Percentiles rank a stretch among this genome's conserved stretches.
Conservation (phyloP, 2,329 filamentous ascomycete species). For the Tetracladium maxilliforme region DNA sequence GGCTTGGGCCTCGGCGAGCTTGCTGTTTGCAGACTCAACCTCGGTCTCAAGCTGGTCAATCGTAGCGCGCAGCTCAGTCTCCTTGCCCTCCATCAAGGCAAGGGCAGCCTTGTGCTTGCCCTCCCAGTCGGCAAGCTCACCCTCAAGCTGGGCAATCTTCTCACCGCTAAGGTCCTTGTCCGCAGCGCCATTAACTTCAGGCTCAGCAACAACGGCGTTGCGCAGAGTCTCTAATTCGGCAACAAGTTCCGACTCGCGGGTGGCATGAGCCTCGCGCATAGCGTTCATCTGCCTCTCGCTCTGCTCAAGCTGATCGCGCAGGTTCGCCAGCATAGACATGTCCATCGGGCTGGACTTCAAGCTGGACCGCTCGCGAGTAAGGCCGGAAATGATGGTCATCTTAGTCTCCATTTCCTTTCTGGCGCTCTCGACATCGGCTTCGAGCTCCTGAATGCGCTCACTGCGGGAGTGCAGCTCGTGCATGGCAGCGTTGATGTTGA, state of each 20-base stretch:
- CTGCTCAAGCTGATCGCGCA: constrained; percentile 78
- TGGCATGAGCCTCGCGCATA: constrained; percentile 58
- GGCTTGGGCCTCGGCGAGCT: constrained; percentile 18
- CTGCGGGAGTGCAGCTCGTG: constrained; percentile 78
- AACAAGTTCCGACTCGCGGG: constrained; percentile 61
- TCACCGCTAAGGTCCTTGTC: constrained; percentile 16
- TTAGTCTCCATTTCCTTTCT: constrained; percentile 97
- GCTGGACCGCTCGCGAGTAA: constrained; percentile 86
- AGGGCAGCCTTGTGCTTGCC: constrained; percentile 58
- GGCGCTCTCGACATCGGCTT: constrained; percentile 66
- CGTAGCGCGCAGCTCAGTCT: constrained; percentile 56
- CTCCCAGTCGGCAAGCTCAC: constrained; percentile 63
- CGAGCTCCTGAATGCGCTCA: constrained; percentile 79
- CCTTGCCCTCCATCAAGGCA: constrained; percentile 54
- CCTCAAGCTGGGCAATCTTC: constrained; percentile 51
- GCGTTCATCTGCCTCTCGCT: constrained; percentile 68
- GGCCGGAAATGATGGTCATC: constrained; percentile 85
- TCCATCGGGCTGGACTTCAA: constrained; percentile 76
- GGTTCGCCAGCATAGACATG: constrained; percentile 74
- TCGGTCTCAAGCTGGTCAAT: constrained; percentile 58
- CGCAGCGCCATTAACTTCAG: constrained; percentile 5
- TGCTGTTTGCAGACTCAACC: constrained; percentile 35
- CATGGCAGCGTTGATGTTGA: constrained; percentile 84
- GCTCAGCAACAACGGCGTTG: constrained; percentile 25
- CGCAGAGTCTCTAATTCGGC: constrained; percentile 58